A percentile compares a stretch with the other conserved stretches of the same genome.
These are phyloP conservation scores for Hsuehochloa calcarea DNA, from an alignment of 176 grass and related monocot genomes.

Conservation along the genomic window DNA sequence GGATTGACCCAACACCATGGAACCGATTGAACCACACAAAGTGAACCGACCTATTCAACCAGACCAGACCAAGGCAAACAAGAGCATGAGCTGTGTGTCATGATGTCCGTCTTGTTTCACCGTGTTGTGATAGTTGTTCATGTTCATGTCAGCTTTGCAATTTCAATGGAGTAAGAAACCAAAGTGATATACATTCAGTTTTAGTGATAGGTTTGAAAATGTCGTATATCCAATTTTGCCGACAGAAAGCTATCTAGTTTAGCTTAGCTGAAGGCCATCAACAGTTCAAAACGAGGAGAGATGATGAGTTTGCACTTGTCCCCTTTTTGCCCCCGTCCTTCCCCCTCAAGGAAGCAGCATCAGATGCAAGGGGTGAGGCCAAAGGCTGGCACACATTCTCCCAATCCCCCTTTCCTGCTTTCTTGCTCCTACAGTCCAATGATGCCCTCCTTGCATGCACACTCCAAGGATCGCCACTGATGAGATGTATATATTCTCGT, in stretches of 20 bases:
- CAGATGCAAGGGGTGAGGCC: slow-evolving; percentile 48
- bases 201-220: too few relatives aligned
- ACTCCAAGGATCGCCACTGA: slow-evolving; percentile 52
- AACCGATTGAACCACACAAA: too few relatives aligned
- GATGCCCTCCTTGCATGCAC: slow-evolving; percentile 45
- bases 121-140: too few relatives aligned
- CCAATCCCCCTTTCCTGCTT: background rate
- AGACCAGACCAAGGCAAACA: too few relatives aligned
- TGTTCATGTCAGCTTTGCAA: too few relatives aligned
- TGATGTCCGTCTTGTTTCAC: too few relatives aligned
- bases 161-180: too few relatives aligned
- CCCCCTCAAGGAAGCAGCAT: slow-evolving; percentile 38
- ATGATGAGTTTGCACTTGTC: background rate
- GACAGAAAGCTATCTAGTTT: background rate
- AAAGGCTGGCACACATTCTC: slow-evolving; percentile 56
- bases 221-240: too few relatives aligned
- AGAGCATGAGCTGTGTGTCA: too few relatives aligned
- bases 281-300: background rate
- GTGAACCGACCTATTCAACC: too few relatives aligned
- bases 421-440: background rate
- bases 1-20: too few relatives aligned
- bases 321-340: slow-evolving; percentile 13
- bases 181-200: too few relatives aligned
- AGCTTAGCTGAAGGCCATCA: background rate
- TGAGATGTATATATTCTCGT: background rate